Conservation (phyloP, 208 protist genomes). For the Balamuthia mandrillaris region DNA sequence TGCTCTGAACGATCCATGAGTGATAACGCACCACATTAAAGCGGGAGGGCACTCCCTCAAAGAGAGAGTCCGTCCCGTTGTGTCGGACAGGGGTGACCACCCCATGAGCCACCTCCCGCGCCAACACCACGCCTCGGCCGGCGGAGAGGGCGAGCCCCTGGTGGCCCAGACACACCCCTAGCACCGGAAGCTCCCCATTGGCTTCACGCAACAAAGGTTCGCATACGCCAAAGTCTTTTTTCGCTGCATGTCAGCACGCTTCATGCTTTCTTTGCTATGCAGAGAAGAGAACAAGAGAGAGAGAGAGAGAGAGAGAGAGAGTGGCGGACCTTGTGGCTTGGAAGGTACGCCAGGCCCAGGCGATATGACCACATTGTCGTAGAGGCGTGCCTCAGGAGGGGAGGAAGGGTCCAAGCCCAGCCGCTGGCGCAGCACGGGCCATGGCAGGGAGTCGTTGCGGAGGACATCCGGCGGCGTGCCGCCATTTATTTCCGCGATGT, state of each 20-base stretch:
- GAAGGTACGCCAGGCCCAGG: slow-evolving; percentile 56
- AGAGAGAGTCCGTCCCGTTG: slow-evolving; percentile 23
- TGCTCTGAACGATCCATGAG: slow-evolving; percentile 41
- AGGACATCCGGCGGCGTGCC: slow-evolving; percentile 43
- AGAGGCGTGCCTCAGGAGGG: slow-evolving; percentile 31
- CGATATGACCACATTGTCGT: slow-evolving; percentile 65
- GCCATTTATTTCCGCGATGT: slow-evolving; percentile 38
- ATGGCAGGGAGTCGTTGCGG: slow-evolving; percentile 43
- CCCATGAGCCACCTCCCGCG: slow-evolving; percentile 32
- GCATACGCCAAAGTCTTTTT: slow-evolving; percentile 66
- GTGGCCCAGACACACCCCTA: slow-evolving; percentile 72
- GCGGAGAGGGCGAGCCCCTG: slow-evolving; percentile 57
- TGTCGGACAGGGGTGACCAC: slow-evolving; percentile 40
- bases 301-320: not conserved
- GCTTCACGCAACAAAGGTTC: not conserved
- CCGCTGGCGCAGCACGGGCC: slow-evolving; percentile 5
- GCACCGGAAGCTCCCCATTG: slow-evolving; percentile 47
- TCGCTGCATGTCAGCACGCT: too few relatives aligned
- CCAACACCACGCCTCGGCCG: slow-evolving; percentile 45
- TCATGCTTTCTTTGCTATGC: not conserved
- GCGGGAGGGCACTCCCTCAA: slow-evolving; percentile 48
- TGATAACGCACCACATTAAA: slow-evolving; percentile 50
- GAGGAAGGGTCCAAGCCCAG: too few relatives aligned
- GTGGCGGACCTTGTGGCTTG: not conserved
- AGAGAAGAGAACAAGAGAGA: not conserved